A percentile compares a stretch with the other conserved stretches of the same genome.
phyloP scores from a whole-genome alignment of 1,284 basidiomycete genomes.

The Ustilago bromivora region DNA sequence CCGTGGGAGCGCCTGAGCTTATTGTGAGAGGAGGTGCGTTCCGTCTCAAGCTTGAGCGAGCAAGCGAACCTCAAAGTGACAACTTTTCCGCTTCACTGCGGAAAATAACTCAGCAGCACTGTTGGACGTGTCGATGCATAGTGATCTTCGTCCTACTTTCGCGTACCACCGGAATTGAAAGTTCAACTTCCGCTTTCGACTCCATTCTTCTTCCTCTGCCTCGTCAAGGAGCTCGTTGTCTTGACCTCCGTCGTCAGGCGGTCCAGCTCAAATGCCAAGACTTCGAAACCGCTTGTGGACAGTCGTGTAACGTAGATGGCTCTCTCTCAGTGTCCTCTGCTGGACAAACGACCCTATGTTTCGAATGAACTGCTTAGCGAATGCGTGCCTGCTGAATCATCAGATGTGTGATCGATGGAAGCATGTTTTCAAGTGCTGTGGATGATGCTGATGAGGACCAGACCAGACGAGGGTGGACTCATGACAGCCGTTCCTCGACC shows the following conservation, averaged over 20 bases:
- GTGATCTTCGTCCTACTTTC: neutral
- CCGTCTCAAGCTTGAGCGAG: neutral
- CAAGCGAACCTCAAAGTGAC: neutral
- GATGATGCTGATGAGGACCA: too few species aligned
- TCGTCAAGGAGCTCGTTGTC: neutral
- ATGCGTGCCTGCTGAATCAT: neutral
- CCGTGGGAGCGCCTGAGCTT: neutral
- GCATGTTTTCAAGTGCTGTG: too few species aligned
- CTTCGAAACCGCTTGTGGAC: neutral
- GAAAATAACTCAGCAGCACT: neutral
- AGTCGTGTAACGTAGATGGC: neutral
- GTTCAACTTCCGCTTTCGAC: neutral
- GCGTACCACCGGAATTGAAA: neutral
- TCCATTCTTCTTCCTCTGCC: neutral
- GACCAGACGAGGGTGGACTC: too few species aligned
- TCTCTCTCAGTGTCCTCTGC: neutral
- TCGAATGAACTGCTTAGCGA: neutral
- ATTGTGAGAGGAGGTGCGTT: neutral
- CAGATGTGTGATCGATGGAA: neutral
- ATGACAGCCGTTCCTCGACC: too few species aligned
- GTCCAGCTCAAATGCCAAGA: too few species aligned
- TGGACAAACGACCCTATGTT: too few species aligned
- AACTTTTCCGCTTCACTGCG: neutral
- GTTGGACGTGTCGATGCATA: neutral
- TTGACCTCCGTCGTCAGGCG: neutral